Evolutionary conservation across 345 rosid species (phyloP), one percentile per base, ranked within the genome.

Genomic region (Gossypium mustelinum): DNA sequence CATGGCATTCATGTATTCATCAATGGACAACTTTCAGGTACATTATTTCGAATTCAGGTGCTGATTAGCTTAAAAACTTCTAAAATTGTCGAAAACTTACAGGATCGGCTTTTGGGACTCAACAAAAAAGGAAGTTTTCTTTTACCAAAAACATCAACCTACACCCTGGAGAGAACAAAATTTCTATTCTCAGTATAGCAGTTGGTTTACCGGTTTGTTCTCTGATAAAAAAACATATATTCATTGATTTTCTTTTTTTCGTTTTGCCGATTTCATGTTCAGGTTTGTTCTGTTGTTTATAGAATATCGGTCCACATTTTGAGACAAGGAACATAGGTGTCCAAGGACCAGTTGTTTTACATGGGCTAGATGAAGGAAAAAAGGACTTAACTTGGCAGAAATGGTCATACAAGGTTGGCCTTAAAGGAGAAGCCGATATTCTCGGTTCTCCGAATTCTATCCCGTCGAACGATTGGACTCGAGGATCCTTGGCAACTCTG

Each of bases 391-490:
- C 97, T 59, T 82, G 93, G 90, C 84, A 90, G 75, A 89, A 87
- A 73, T 94, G 98, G 98, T 86, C 92, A n/a, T 87, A 88, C 82
- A 84, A 87, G 97, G 98, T 89, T 57, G 98, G 98, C 57, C 89
- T 87, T 50, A 85, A 79, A 76, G 98, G 98, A 70, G 98, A 94
- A 81, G 85, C 87, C 51, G 45, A 86, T 84, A 78, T 76, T 74
- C 81, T 89, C 57, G 77, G 77, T 77, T 86, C 92, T 66, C 77
- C 86, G 51, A 82, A 73, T 56, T 83, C 85, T n/a, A 79, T 74
- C 44, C 65, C 80, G 13, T 80, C 83, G 9, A 86, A 85, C 25
- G 87, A 87, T 41, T 94, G 98, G 98, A 75, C 44, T 59, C 80
- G 70, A 63, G 81, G 77, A 63, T 84, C 92, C 56, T 76, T 79